These are phyloP conservation scores for Urtica urens DNA, from an alignment of 306 rosid species.

Conservation along the genomic window DNA sequence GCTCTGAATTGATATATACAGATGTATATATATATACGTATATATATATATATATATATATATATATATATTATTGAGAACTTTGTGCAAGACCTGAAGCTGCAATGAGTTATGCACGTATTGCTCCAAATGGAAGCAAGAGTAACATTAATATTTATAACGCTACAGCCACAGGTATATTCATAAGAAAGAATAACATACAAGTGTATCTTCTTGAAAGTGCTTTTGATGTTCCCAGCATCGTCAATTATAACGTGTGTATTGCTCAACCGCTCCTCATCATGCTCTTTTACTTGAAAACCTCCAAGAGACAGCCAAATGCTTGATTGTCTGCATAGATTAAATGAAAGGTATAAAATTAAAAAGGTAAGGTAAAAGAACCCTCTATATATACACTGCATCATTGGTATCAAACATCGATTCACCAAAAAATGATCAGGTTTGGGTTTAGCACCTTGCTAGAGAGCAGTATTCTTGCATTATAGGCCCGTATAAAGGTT, in stretches of 20 bases:
- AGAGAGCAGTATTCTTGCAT: conserved; percentile 68
- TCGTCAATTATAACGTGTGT: conserved; percentile 83
- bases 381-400: conserved; percentile 3
- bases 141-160: not conserved
- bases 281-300: conserved; percentile 79
- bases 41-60: too few relatives aligned
- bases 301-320: conserved; percentile 99
- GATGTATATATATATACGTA: too few relatives aligned
- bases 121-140: not conserved
- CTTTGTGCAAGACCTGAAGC: not conserved
- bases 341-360: too few relatives aligned
- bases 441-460: conserved; percentile 47
- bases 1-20: not conserved
- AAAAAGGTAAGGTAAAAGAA: too few relatives aligned
- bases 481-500: conserved; percentile 69
- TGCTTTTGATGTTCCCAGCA: conserved; percentile 55
- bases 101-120: not conserved
- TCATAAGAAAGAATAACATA: conserved; percentile 20
- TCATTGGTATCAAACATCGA: not conserved
- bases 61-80: not conserved
- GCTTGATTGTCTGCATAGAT: conserved; percentile 74
- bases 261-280: conserved; percentile 59
- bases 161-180: not conserved
- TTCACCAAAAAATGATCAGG: not conserved
- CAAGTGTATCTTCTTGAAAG: conserved; percentile 85